phyloP scores from a whole-genome alignment of 2,329 filamentous ascomycete genomes.

The Phaeosphaeriaceae sp. region DNA sequence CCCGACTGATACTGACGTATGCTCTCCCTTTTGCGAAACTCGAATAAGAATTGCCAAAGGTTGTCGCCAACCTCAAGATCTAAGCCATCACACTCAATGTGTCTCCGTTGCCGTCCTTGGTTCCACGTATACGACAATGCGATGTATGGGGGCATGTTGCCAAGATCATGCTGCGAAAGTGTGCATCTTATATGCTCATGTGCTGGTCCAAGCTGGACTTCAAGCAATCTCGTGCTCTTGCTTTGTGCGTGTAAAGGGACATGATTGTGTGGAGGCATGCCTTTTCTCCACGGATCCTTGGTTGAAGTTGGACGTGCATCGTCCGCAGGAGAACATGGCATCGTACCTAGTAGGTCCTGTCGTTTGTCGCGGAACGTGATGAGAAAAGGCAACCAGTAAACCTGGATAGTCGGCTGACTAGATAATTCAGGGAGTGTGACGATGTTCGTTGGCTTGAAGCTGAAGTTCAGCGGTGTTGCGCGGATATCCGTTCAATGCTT shows the following conservation, averaged over 20 bases:
- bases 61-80: constrained; percentile 13
- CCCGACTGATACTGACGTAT: neutral
- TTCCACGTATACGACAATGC: constrained; percentile 26
- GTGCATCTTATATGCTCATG: constrained; percentile 1
- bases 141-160: constrained; percentile 16
- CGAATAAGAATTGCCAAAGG: constrained; percentile 19
- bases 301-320: neutral
- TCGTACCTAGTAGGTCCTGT: neutral
- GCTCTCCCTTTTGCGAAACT: constrained; percentile 15
- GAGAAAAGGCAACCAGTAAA: too few relatives aligned
- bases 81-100: constrained; percentile 11
- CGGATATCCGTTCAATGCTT: neutral
- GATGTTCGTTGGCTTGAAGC: neutral
- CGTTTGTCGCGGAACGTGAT: too few relatives aligned
- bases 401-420: too few relatives aligned
- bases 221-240: constrained; percentile 2
- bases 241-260: neutral
- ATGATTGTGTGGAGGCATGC: neutral
- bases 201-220: neutral
- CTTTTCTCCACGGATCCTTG: neutral
- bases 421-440: too few relatives aligned
- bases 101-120: constrained; percentile 8
- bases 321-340: neutral
- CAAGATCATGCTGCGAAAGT: constrained; percentile 9
- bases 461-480: too few relatives aligned